A percentile compares a stretch with the other conserved stretches of the same genome.
These are phyloP conservation scores for Harrya chromipes DNA, from an alignment of 768 basidiomycete species.

Conservation along the genomic window DNA sequence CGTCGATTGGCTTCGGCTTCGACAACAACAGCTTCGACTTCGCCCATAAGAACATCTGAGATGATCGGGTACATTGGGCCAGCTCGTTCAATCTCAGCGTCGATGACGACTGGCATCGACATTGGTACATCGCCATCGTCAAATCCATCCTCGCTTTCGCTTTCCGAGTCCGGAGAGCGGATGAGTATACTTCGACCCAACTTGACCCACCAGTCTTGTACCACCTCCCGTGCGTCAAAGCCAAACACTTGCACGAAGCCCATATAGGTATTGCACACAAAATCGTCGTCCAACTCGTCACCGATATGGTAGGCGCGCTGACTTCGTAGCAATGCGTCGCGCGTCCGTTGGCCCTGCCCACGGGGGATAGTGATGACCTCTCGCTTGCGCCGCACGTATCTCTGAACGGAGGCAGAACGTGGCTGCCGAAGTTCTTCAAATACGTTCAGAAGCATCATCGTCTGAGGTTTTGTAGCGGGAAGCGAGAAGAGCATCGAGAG, in stretches of 20 bases:
- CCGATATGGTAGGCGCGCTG: constrained; percentile 33
- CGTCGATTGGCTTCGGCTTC: constrained; percentile 7
- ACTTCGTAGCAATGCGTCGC: constrained; percentile 37
- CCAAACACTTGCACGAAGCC: constrained; percentile 46
- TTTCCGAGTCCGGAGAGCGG: neutral
- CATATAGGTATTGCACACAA: constrained; percentile 45
- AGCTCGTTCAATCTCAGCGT: constrained; percentile 12
- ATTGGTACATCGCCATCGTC: neutral
- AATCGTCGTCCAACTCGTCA: constrained; percentile 39
- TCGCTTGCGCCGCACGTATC: constrained; percentile 43
- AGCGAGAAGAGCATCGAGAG: constrained; percentile 55
- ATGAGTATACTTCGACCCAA: constrained; percentile 36
- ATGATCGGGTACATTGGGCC: constrained; percentile 4
- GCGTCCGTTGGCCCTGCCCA: constrained; percentile 41
- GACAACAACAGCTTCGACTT: constrained; percentile 6
- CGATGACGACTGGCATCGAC: constrained; percentile 7
- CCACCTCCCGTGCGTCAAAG: constrained; percentile 50
- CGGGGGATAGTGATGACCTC: constrained; percentile 38
- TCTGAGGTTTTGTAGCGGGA: constrained; percentile 42
- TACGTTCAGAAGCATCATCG: constrained; percentile 47
- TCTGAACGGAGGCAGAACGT: constrained; percentile 39
- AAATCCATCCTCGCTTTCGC: neutral
- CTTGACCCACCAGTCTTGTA: constrained; percentile 62
- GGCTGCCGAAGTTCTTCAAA: constrained; percentile 58
- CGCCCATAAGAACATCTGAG: constrained; percentile 14